These are phyloP conservation scores for Pholiota microspora DNA, from an alignment of 768 basidiomycete species.

Conservation along the genomic window DNA sequence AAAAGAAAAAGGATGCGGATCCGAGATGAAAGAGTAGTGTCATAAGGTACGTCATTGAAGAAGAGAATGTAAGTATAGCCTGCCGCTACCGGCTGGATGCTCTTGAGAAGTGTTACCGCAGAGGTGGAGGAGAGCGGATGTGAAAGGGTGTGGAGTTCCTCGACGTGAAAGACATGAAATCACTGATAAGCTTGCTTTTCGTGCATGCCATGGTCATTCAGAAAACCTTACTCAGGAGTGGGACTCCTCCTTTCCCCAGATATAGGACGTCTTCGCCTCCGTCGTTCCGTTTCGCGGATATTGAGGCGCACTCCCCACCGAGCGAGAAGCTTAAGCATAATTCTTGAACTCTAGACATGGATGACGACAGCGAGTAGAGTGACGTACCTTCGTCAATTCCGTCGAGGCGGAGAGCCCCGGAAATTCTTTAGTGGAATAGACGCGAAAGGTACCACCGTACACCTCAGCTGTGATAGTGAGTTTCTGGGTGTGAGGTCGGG, in stretches of 20 bases:
- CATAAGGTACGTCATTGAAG: no score
- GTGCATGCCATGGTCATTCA: neutral
- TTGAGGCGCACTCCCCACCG: conserved; percentile 27
- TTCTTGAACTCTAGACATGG: neutral
- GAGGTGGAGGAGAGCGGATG: no score
- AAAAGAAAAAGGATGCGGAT: no score
- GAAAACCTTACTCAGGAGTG: conserved; percentile 12
- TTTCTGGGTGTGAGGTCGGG: conserved; percentile 30
- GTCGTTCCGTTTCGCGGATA: conserved; percentile 25
- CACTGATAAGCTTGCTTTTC: neutral
- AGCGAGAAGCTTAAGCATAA: conserved; percentile 19
- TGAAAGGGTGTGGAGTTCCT: no score
- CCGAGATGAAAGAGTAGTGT: no score
- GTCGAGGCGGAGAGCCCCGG: conserved; percentile 67
- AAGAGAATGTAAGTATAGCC: no score
- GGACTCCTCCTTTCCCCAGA: conserved; percentile 9
- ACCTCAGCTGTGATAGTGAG: conserved; percentile 59
- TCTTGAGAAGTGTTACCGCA: no score
- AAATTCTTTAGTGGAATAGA: conserved; percentile 73
- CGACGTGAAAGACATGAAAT: neutral
- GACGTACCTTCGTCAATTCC: conserved; percentile 59
- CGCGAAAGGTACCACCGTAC: conserved; percentile 60
- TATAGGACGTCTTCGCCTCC: conserved; percentile 16
- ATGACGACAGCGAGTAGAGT: neutral
- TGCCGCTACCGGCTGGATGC: no score